Evolutionary conservation across 495 filamentous ascomycete species (phyloP), one percentile per base, ranked within the genome.

Genomic region (Articulospora tetracladia): DNA sequence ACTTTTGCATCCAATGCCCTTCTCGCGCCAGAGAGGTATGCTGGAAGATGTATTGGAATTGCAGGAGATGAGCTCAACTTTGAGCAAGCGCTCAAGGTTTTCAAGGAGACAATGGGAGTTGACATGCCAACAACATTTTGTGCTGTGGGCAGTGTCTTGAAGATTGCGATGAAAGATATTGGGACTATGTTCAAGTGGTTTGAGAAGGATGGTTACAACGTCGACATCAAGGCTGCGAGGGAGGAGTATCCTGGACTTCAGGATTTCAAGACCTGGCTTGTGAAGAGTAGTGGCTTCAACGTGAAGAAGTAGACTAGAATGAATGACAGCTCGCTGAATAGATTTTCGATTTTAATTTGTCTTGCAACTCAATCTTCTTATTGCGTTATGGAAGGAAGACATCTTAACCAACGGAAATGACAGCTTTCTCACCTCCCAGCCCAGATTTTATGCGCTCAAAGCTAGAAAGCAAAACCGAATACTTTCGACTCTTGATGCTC

Each of bases 1-100:
- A 65, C 75, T 36, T 87, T 90, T 57, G 87, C 72, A 1, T 83
- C 83, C 17, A 73, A 81, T 63, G 85, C 83, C 0, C 86, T 91
- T 23, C 36, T 52, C 0, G 49, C 74, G 1, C 71, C 74, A 3
- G 62, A 68, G 46, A 58, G 61, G 24, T 81, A 73, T 72, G 61
- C 71, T 8, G 58, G 69, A 2, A 73, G 59, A 32, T 73, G 72
- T 7, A 64, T 79, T 2, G 74, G 75, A 0, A 61, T 80, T 1
- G 77, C 78, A 0, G 78, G 78, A 0, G 78, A 79, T 46, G 73
- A 78, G 58, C 47, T 81, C 24, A 75, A 66, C n/a, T 72, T 77
- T 34, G 69, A 70, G 36, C 61, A 75, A 62, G 65, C 76, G 53
- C 58, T 66, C 39, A 66, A 68, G 22, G 61, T 72, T 11, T 77